A percentile compares a stretch with the other conserved stretches of the same genome.
Evolutionary conservation across 2,329 filamentous ascomycete genomes (phyloP).

Genomic region (Paraconiothyrium brasiliense): DNA sequence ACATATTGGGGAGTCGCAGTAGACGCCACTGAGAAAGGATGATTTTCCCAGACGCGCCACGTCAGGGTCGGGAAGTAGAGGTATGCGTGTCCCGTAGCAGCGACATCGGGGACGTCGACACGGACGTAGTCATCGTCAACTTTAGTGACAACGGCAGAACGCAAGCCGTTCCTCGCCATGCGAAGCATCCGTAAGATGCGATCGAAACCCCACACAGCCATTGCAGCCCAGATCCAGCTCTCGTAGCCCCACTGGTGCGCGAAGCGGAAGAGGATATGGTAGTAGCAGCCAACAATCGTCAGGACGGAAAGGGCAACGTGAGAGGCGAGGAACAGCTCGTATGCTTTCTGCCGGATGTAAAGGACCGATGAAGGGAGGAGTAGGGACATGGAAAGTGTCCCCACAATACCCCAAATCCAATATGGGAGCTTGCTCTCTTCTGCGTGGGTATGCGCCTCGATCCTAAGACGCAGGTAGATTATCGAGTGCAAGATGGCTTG

Average conservation of each 20-base stretch:
- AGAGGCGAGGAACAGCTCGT: constrained; percentile 52
- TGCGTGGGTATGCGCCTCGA: constrained; percentile 36
- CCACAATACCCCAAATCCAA: constrained; percentile 31
- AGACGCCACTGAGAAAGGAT: constrained; percentile 58
- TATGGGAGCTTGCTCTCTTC: constrained; percentile 47
- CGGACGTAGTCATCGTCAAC: constrained; percentile 44
- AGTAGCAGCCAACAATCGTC: constrained; percentile 55
- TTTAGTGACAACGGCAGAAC: constrained; percentile 47
- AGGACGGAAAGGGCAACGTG: constrained; percentile 57
- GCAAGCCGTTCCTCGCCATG: constrained; percentile 48
- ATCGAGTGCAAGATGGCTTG: constrained; percentile 60
- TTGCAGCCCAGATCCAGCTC: constrained; percentile 55
- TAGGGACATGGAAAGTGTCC: constrained; percentile 19
- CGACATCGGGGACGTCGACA: constrained; percentile 52
- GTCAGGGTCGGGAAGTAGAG: constrained; percentile 60
- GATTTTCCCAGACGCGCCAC: constrained; percentile 59
- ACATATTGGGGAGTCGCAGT: not conserved
- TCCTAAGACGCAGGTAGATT: constrained; percentile 51
- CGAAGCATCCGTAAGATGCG: constrained; percentile 53
- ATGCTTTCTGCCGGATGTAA: constrained; percentile 19
- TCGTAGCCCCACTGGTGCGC: constrained; percentile 56
- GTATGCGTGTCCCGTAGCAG: constrained; percentile 51
- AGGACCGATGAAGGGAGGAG: constrained; percentile 19
- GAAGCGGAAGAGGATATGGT: constrained; percentile 48
- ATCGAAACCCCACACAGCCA: constrained; percentile 59